Conservation (phyloP, 2,329 filamentous ascomycete species). For the Apiospora koreana region DNA sequence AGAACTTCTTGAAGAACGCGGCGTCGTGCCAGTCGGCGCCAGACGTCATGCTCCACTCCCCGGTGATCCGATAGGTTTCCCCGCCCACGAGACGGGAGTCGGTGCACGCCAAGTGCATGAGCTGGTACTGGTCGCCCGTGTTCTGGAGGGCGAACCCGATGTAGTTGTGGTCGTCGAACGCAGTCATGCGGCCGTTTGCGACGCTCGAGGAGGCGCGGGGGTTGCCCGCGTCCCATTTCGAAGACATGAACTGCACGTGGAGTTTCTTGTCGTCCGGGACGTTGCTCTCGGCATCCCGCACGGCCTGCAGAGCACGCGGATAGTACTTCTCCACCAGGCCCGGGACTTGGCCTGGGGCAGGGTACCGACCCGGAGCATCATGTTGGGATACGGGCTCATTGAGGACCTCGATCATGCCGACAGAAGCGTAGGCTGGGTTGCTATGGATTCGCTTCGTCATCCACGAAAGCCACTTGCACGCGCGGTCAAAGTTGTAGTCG, state of each 20-base stretch:
- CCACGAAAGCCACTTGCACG: slow-evolving; percentile 44
- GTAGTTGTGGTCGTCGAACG: slow-evolving; percentile 51
- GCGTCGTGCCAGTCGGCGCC: slow-evolving; percentile 23
- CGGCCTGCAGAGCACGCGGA: slow-evolving; percentile 38
- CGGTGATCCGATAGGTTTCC: slow-evolving; percentile 41
- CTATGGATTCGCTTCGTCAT: slow-evolving; percentile 45
- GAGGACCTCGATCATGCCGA: slow-evolving; percentile 49
- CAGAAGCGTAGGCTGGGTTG: slow-evolving; percentile 36
- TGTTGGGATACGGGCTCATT: slow-evolving; percentile 46
- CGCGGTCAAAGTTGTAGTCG: slow-evolving; percentile 47
- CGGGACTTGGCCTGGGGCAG: slow-evolving; percentile 20
- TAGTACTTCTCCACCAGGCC: slow-evolving; percentile 41
- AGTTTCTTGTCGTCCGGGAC: slow-evolving; percentile 38
- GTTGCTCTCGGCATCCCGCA: slow-evolving; percentile 41
- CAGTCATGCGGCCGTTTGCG: neutral
- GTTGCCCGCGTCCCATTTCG: slow-evolving; percentile 48
- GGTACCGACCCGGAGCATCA: slow-evolving; percentile 23
- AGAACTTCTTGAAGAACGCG: slow-evolving; percentile 49
- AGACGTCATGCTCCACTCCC: slow-evolving; percentile 44
- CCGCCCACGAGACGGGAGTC: slow-evolving; percentile 34
- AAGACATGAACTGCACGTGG: slow-evolving; percentile 42
- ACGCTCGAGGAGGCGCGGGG: slow-evolving; percentile 30
- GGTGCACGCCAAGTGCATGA: slow-evolving; percentile 38
- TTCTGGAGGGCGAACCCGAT: slow-evolving; percentile 43
- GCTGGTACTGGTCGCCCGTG: slow-evolving; percentile 37